phyloP scores from a whole-genome alignment of 352 stramenopile genomes.

The Saprolegnia diclina region DNA sequence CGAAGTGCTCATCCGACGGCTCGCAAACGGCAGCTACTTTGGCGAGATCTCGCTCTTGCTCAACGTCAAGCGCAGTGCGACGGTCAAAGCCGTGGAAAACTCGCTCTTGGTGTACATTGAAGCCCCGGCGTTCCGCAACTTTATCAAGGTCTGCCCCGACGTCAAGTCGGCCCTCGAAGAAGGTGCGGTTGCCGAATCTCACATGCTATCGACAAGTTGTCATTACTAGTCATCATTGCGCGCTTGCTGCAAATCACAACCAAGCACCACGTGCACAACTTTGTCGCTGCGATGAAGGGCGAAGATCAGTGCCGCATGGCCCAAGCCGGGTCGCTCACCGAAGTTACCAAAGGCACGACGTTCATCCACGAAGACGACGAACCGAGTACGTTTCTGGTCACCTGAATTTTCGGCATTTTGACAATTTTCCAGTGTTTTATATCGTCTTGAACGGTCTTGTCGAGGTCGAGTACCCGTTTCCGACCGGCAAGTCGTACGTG shows the following conservation, averaged over 20 bases:
- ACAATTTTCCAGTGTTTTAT: conserved; percentile 30
- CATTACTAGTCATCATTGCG: conserved; percentile 43
- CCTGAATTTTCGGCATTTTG: conserved; percentile 36
- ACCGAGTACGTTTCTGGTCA: conserved; percentile 44
- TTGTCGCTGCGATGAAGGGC: conserved; percentile 34
- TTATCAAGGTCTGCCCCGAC: conserved; percentile 60
- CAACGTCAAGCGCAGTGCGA: conserved; percentile 60
- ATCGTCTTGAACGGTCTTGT: conserved; percentile 22
- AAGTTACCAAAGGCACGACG: conserved; percentile 28
- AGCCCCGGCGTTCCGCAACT: conserved; percentile 58
- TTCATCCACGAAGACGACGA: conserved; percentile 35
- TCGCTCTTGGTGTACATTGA: conserved; percentile 67
- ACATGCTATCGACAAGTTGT: conserved; percentile 36
- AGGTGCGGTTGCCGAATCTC: conserved; percentile 57
- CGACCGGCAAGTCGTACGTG: conserved; percentile 24
- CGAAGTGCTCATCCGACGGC: conserved; percentile 29
- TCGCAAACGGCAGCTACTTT: conserved; percentile 56
- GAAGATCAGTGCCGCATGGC: conserved; percentile 48
- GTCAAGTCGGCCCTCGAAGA: conserved; percentile 48
- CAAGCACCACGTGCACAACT: neutral
- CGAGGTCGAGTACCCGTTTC: conserved; percentile 26
- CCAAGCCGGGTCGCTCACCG: conserved; percentile 38
- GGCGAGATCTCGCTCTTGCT: conserved; percentile 69
- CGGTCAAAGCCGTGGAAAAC: conserved; percentile 53
- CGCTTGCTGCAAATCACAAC: conserved; percentile 11